These are phyloP conservation scores for Ceratocystis huliohia DNA, from an alignment of 2,329 filamentous ascomycete genomes.

Conservation along the genomic window DNA sequence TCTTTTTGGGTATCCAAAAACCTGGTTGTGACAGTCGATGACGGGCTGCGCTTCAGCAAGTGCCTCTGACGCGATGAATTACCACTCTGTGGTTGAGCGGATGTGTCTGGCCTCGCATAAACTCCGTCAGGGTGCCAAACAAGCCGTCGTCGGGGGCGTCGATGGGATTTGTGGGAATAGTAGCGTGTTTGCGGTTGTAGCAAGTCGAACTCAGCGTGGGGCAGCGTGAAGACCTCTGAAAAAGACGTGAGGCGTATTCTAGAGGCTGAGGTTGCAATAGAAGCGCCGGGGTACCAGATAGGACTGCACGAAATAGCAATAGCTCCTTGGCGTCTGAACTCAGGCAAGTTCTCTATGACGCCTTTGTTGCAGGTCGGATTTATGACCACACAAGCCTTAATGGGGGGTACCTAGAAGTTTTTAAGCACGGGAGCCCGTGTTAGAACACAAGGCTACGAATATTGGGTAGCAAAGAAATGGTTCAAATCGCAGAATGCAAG, in stretches of 20 bases:
- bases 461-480: neutral
- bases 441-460: neutral
- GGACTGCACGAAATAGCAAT: neutral
- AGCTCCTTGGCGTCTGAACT: neutral
- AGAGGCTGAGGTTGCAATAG: neutral
- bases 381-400: neutral
- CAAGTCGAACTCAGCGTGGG: neutral
- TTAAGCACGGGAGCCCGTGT: neutral
- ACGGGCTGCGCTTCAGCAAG: neutral
- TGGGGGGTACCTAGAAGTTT: neutral
- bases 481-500: neutral
- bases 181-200: neutral
- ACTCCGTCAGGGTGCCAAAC: neutral
- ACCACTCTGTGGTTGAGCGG: neutral
- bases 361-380: neutral
- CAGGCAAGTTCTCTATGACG: neutral
- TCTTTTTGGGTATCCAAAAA: neutral
- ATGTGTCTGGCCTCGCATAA: neutral
- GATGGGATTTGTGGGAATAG: neutral
- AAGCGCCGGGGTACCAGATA: neutral
- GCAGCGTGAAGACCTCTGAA: neutral
- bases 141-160: neutral
- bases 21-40: neutral
- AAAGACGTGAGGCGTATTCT: neutral
- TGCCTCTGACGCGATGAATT: neutral